Evolutionary conservation across 257 asterid genomes (phyloP).

Genomic region (Agastache rugosa): DNA sequence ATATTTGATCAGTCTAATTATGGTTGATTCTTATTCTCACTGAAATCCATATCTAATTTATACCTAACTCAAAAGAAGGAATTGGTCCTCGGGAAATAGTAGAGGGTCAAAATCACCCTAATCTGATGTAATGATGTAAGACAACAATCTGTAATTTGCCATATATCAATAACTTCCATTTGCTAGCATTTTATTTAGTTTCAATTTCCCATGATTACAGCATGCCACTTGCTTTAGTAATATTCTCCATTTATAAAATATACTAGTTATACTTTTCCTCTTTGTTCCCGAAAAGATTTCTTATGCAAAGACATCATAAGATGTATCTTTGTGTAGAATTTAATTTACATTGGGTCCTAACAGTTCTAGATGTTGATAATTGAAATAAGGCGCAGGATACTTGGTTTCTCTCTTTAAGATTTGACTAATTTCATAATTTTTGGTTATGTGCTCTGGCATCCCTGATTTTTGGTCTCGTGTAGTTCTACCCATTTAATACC

Average conservation of each 20-base stretch:
- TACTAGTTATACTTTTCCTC: background rate
- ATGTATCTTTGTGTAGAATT: no score
- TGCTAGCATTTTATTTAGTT: background rate
- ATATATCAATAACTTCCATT: background rate
- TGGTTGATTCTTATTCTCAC: no score
- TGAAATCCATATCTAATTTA: no score
- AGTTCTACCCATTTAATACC: background rate
- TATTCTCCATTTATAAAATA: background rate
- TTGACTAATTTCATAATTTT: background rate
- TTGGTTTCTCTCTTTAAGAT: background rate
- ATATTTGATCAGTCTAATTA: no score
- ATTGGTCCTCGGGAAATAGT: no score
- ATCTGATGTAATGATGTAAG: no score
- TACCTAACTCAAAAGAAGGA: no score
- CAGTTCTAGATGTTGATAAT: conserved; percentile 1
- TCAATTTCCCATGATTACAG: background rate
- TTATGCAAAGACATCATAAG: background rate
- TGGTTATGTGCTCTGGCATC: background rate
- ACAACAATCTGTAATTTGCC: no score
- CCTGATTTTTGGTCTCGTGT: background rate
- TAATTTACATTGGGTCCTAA: background rate
- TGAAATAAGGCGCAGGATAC: no score
- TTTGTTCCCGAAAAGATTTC: background rate
- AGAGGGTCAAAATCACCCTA: no score
- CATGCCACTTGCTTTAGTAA: conserved; percentile 3